phyloP scores from a whole-genome alignment of 345 rosid species.

The Crucihimalaya himalaica region DNA sequence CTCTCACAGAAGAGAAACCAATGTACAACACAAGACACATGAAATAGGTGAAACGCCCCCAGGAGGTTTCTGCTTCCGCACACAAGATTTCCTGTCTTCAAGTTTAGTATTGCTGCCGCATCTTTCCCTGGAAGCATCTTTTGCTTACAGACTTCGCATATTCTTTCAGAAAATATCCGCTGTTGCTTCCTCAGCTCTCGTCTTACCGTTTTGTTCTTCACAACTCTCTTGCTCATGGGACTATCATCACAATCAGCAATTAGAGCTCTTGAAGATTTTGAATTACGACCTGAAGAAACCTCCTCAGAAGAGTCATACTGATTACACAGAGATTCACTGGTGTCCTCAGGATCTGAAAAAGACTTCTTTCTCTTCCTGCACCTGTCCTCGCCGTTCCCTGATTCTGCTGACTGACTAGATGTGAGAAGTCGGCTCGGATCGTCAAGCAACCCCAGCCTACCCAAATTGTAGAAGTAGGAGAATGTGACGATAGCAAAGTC shows the following conservation, averaged over 20 bases:
- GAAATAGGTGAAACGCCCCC: slow-evolving; percentile 92
- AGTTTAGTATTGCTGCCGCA: slow-evolving; percentile 74
- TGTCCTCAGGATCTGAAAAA: slow-evolving; percentile 82
- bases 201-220: slow-evolving; percentile 61
- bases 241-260: slow-evolving; percentile 59
- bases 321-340: slow-evolving; percentile 57
- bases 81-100: slow-evolving; percentile 77
- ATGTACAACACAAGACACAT: slow-evolving; percentile 84
- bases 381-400: slow-evolving; percentile 43
- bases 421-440: slow-evolving; percentile 59
- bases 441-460: slow-evolving; percentile 65
- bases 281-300: slow-evolving; percentile 54
- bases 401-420: slow-evolving; percentile 43
- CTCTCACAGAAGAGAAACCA: slow-evolving; percentile 88
- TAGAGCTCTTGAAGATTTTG: slow-evolving; percentile 52
- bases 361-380: slow-evolving; percentile 65
- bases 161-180: slow-evolving; percentile 73
- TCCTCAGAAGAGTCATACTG: slow-evolving; percentile 72
- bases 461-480: slow-evolving; percentile 63
- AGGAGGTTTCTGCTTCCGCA: slow-evolving; percentile 77
- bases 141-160: slow-evolving; percentile 90
- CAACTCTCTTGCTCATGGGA: slow-evolving; percentile 54
- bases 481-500: slow-evolving; percentile 73
- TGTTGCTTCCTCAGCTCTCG: slow-evolving; percentile 84
- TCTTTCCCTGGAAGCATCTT: slow-evolving; percentile 89